These are phyloP conservation scores for Thalassiosira pacifica DNA, from an alignment of 352 stramenopile species.

Conservation along the genomic window DNA sequence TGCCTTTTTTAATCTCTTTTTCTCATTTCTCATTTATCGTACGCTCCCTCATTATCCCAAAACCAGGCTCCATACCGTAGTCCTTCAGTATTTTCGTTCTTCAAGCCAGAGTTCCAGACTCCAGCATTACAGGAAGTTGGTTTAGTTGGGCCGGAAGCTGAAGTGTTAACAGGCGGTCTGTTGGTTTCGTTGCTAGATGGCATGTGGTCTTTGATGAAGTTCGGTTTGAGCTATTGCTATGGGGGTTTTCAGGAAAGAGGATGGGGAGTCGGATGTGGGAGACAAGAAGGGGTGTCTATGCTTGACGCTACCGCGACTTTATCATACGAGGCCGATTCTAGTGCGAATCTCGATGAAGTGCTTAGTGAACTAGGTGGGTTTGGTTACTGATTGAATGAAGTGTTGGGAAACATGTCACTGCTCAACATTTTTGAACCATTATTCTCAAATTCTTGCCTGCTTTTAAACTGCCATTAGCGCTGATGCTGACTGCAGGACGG, in stretches of 20 bases:
- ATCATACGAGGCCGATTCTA: constrained; percentile 23
- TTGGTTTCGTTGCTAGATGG: not conserved
- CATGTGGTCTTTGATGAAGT: constrained; percentile 11
- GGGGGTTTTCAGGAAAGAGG: constrained; percentile 27
- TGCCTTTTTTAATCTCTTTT: no score
- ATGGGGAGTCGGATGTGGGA: constrained; percentile 2
- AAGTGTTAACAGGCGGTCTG: not conserved
- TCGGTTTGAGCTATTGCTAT: constrained; percentile 11
- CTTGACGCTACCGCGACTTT: constrained; percentile 15
- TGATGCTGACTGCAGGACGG: constrained; percentile 58
- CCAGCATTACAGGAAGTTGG: not conserved
- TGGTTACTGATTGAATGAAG: not conserved
- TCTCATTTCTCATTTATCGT: no score
- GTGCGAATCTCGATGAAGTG: constrained; percentile 24
- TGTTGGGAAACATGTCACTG: not conserved
- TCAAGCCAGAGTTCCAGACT: constrained; percentile 33
- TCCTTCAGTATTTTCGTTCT: constrained; percentile 35
- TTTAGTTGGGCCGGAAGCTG: constrained; percentile 17
- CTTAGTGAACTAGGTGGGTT: constrained; percentile 45
- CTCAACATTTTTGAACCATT: not conserved
- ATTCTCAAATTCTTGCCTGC: not conserved
- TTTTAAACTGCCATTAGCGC: constrained; percentile 29
- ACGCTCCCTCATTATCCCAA: no score
- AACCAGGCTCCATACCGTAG: constrained; percentile 2
- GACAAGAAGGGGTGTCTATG: not conserved